phyloP scores from a whole-genome alignment of 2,329 filamentous ascomycete species.

The Colletotrichum lindemuthianum region DNA sequence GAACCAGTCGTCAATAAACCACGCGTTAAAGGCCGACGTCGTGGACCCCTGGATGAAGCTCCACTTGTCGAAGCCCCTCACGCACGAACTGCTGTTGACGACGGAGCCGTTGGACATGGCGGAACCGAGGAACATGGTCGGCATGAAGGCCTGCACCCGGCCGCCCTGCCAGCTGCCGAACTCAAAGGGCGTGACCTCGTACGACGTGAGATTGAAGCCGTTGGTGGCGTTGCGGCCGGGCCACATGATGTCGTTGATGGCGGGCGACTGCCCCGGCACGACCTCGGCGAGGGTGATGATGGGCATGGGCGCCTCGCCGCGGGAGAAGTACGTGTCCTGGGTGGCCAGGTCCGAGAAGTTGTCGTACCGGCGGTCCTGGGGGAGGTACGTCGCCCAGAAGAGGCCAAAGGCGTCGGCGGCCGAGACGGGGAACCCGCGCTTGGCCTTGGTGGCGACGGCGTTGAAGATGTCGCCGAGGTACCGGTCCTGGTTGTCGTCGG shows the following conservation, averaged over 20 bases:
- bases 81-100: constrained; percentile 42
- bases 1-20: constrained; percentile 42
- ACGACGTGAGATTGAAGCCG: constrained; percentile 44
- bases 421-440: constrained; percentile 40
- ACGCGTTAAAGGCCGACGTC: constrained; percentile 41
- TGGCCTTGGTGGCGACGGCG: constrained; percentile 38
- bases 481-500: constrained; percentile 28
- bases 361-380: constrained; percentile 31
- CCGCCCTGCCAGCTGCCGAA: constrained; percentile 46
- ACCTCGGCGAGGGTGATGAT: constrained; percentile 43
- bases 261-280: constrained; percentile 41
- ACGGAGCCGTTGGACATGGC: constrained; percentile 40
- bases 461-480: constrained; percentile 39
- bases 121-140: constrained; percentile 43
- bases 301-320: constrained; percentile 42
- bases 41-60: constrained; percentile 46
- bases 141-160: constrained; percentile 42
- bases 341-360: constrained; percentile 41
- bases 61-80: constrained; percentile 44
- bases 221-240: constrained; percentile 41
- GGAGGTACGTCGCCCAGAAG: constrained; percentile 42
- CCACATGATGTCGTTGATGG: constrained; percentile 42
- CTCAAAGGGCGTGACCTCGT: constrained; percentile 46
- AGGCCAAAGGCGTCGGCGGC: constrained; percentile 42
- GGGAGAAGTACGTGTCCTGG: constrained; percentile 34